Conservation (phyloP, 2,329 filamentous ascomycete genomes). For the Xylariaceae sp. region DNA sequence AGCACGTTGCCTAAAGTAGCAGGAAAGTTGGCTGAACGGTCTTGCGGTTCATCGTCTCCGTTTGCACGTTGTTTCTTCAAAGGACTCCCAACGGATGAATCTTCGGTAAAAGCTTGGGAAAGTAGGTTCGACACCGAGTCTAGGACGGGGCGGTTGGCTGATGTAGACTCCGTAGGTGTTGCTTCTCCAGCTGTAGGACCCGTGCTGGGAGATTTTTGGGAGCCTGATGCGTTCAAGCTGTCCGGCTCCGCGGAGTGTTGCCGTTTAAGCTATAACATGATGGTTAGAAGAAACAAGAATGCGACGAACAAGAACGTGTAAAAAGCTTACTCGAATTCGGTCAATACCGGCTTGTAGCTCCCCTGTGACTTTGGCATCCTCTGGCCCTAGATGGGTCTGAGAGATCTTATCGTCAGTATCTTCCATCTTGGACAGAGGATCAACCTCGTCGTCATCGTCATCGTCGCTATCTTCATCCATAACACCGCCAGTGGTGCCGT, state of each 20-base stretch:
- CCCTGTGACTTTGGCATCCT: slow-evolving; percentile 72
- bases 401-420: slow-evolving; percentile 65
- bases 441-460: slow-evolving; percentile 68
- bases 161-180: slow-evolving; percentile 46
- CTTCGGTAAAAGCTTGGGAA: slow-evolving; percentile 49
- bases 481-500: slow-evolving; percentile 55
- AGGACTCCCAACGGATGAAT: slow-evolving; percentile 65
- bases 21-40: slow-evolving; percentile 41
- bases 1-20: slow-evolving; percentile 47
- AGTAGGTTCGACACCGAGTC: slow-evolving; percentile 43
- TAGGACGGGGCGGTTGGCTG: slow-evolving; percentile 36
- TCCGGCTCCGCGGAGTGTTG: slow-evolving; percentile 75
- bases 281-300: slow-evolving; percentile 27
- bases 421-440: slow-evolving; percentile 65
- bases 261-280: slow-evolving; percentile 69
- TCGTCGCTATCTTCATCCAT: slow-evolving; percentile 77
- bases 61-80: slow-evolving; percentile 76
- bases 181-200: slow-evolving; percentile 43
- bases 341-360: slow-evolving; percentile 81
- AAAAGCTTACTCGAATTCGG: slow-evolving; percentile 72
- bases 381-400: slow-evolving; percentile 63
- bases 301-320: slow-evolving; percentile 5
- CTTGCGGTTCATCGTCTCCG: slow-evolving; percentile 50
- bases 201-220: slow-evolving; percentile 50
- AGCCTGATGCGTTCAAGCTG: slow-evolving; percentile 45